These are phyloP conservation scores for Bathelium albidoporum DNA, from an alignment of 495 filamentous ascomycete species.

Conservation along the genomic window DNA sequence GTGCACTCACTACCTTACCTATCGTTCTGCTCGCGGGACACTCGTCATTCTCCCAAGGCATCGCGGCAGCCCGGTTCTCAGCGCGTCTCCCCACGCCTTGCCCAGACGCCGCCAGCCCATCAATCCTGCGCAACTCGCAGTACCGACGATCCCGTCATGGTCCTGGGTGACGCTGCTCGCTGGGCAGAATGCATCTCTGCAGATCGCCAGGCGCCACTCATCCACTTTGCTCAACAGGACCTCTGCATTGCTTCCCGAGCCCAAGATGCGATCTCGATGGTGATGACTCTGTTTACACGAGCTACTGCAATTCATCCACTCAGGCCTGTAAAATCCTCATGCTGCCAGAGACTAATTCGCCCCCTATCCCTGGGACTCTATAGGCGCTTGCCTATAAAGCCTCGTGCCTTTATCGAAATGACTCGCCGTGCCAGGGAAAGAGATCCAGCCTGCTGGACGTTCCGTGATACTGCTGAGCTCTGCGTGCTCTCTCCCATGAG, in stretches of 20 bases:
- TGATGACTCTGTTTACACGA: not conserved
- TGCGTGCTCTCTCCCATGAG: not conserved
- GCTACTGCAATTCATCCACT: not conserved
- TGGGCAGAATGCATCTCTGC: not conserved
- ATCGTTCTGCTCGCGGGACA: not conserved
- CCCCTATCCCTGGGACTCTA: not conserved
- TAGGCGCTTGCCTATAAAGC: not conserved
- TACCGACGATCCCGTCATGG: not conserved
- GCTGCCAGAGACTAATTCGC: not conserved
- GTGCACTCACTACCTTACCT: too few relatives aligned
- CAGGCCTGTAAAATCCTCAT: not conserved
- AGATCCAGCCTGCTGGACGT: not conserved
- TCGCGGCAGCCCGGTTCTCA: not conserved
- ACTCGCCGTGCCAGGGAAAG: not conserved
- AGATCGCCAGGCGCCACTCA: not conserved
- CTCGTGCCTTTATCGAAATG: not conserved
- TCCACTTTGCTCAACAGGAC: not conserved
- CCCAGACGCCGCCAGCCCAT: not conserved
- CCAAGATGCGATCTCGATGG: not conserved
- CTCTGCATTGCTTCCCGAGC: not conserved
- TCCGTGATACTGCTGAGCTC: not conserved
- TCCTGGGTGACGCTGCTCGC: not conserved
- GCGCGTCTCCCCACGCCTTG: not conserved
- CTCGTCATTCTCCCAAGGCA: not conserved
- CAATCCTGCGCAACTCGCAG: not conserved